Conservation (phyloP, 2,329 filamentous ascomycete species). For the Helotiales sp. region DNA sequence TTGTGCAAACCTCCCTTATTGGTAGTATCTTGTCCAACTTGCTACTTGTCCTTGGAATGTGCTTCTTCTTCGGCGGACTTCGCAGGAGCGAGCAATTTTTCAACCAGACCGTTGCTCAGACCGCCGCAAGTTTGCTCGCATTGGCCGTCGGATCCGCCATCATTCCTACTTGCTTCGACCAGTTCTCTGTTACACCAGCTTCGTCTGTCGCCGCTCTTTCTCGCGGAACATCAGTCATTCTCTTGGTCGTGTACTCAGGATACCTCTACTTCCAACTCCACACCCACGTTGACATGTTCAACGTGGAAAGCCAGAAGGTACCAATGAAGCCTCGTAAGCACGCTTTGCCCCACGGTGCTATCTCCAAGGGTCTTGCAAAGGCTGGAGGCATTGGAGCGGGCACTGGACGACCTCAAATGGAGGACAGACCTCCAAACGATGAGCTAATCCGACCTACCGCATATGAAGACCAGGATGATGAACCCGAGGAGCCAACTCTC, state of each 20-base stretch:
- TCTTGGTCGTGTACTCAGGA: slow-evolving; percentile 78
- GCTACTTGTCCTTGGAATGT: slow-evolving; percentile 86
- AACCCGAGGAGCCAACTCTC: slow-evolving; percentile 73
- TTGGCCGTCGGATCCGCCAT: slow-evolving; percentile 77
- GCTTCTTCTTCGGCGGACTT: slow-evolving; percentile 76
- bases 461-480: slow-evolving; percentile 58
- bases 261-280: slow-evolving; percentile 92
- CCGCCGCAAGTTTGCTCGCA: slow-evolving; percentile 70
- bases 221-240: slow-evolving; percentile 74
- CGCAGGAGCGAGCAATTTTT: slow-evolving; percentile 82
- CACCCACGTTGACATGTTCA: slow-evolving; percentile 80
- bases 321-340: slow-evolving; percentile 54
- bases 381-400: slow-evolving; percentile 34
- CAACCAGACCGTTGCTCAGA: slow-evolving; percentile 90
- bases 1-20: slow-evolving; percentile 90
- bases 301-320: slow-evolving; percentile 75
- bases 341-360: slow-evolving; percentile 33
- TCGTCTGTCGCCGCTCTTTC: slow-evolving; percentile 61
- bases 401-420: slow-evolving; percentile 27
- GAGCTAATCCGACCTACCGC: slow-evolving; percentile 43
- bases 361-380: slow-evolving; percentile 32
- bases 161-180: slow-evolving; percentile 84
- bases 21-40: slow-evolving; percentile 91
- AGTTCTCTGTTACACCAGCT: slow-evolving; percentile 43
- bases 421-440: slow-evolving; percentile 28